Percentiles rank a stretch among this genome's conserved stretches.
Evolutionary conservation across 495 filamentous ascomycete genomes (phyloP).

Genomic region (Pyrenula aspistea): DNA sequence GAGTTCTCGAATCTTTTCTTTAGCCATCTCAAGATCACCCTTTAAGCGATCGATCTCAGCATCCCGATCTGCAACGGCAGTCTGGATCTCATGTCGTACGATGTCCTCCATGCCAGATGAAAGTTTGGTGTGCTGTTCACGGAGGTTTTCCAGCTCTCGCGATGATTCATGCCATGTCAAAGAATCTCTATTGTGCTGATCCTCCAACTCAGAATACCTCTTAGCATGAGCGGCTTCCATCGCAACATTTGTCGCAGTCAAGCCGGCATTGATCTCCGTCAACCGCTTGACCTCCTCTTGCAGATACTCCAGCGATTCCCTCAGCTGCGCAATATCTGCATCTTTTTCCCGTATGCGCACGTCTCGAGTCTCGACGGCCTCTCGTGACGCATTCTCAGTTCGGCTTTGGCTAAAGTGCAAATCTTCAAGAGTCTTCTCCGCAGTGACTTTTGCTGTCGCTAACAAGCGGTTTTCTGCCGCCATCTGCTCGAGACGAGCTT

Average conservation of each 20-base stretch:
- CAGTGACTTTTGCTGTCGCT: slow-evolving; percentile 54
- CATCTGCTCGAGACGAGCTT: slow-evolving; percentile 63
- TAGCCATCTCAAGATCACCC: slow-evolving; percentile 62
- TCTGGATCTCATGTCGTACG: slow-evolving; percentile 47
- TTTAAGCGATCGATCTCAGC: slow-evolving; percentile 65
- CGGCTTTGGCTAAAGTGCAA: slow-evolving; percentile 37
- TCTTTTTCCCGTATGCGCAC: slow-evolving; percentile 48
- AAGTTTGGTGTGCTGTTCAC: slow-evolving; percentile 44
- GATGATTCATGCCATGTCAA: slow-evolving; percentile 30
- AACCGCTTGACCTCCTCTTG: slow-evolving; percentile 67
- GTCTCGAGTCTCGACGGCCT: slow-evolving; percentile 43
- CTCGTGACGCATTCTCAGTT: slow-evolving; percentile 39
- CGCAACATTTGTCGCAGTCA: slow-evolving; percentile 57
- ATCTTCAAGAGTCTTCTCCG: slow-evolving; percentile 45
- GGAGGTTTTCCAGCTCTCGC: slow-evolving; percentile 52
- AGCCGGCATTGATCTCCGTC: slow-evolving; percentile 58
- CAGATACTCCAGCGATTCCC: slow-evolving; percentile 61
- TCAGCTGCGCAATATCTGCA: slow-evolving; percentile 69
- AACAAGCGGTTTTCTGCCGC: slow-evolving; percentile 70
- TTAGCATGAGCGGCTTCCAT: slow-evolving; percentile 54
- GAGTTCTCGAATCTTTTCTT: slow-evolving; percentile 66
- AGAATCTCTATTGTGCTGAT: slow-evolving; percentile 39
- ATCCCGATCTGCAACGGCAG: slow-evolving; percentile 59
- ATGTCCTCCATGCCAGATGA: slow-evolving; percentile 51
- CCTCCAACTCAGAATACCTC: slow-evolving; percentile 28